phyloP scores from a whole-genome alignment of 106 monocot species.

The Dioscorea zingiberensis region DNA sequence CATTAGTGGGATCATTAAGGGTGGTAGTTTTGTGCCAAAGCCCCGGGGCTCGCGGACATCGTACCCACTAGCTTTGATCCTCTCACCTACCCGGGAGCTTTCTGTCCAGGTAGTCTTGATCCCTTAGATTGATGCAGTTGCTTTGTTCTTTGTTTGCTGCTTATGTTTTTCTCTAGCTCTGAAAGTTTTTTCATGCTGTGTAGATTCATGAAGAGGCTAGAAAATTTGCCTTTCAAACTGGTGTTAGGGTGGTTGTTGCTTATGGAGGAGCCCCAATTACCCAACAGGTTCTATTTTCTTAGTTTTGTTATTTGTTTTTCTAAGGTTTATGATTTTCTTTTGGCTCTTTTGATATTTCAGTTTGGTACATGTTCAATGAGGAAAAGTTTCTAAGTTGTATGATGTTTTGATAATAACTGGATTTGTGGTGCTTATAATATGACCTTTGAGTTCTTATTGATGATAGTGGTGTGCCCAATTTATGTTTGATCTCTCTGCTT shows the following conservation, averaged over 20 bases:
- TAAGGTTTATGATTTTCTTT: too few species aligned
- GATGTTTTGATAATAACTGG: too few species aligned
- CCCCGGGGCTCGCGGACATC: slow-evolving; percentile 41
- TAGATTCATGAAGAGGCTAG: slow-evolving; percentile 14
- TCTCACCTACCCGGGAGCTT: slow-evolving; percentile 68
- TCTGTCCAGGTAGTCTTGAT: slow-evolving; percentile 58
- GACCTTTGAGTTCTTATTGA: too few species aligned
- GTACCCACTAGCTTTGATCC: slow-evolving; percentile 57
- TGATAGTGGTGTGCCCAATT: too few species aligned
- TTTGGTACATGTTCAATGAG: too few species aligned
- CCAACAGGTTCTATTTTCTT: slow-evolving; percentile 1
- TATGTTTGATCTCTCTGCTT: too few species aligned
- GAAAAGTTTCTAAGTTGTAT: too few species aligned
- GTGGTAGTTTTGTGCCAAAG: slow-evolving; percentile 25
- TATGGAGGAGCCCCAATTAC: slow-evolving; percentile 25
- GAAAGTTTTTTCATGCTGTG: not conserved
- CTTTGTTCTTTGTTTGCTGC: too few species aligned
- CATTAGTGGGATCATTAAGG: slow-evolving; percentile 66
- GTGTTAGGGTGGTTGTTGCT: slow-evolving; percentile 31
- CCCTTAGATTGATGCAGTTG: too few species aligned
- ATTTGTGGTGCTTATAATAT: too few species aligned
- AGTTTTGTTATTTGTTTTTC: not conserved
- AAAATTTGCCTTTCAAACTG: slow-evolving; percentile 16
- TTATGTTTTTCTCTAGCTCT: too few species aligned
- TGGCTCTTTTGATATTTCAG: too few species aligned